A percentile compares a stretch with the other conserved stretches of the same genome.
Conservation (phyloP, 2,329 filamentous ascomycete species). For the Diaporthe destruens region DNA sequence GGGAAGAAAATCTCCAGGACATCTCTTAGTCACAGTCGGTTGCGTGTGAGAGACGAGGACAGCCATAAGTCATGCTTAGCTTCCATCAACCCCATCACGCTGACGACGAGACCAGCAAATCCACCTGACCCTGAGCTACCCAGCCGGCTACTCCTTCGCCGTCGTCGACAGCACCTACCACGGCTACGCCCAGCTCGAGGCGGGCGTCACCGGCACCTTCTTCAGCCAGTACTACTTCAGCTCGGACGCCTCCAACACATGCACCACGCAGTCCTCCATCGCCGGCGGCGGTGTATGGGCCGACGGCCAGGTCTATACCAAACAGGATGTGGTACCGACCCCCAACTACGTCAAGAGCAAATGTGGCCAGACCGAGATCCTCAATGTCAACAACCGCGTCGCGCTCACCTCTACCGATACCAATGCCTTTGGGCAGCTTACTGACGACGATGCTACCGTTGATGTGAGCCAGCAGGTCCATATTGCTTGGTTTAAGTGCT, state of each 20-base stretch:
- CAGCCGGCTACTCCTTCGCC: slow-evolving; percentile 60
- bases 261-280: slow-evolving; percentile 59
- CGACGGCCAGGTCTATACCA: slow-evolving; percentile 60
- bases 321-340: slow-evolving; percentile 58
- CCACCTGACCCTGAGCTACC: slow-evolving; percentile 60
- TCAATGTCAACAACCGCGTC: slow-evolving; percentile 63
- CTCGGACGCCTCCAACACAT: slow-evolving; percentile 58
- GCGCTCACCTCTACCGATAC: slow-evolving; percentile 54
- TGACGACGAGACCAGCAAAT: slow-evolving; percentile 47
- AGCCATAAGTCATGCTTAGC: neutral
- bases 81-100: neutral
- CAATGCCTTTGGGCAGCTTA: slow-evolving; percentile 55
- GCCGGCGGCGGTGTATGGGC: slow-evolving; percentile 57
- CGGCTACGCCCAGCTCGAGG: slow-evolving; percentile 61
- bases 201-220: slow-evolving; percentile 58
- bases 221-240: slow-evolving; percentile 63
- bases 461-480: slow-evolving; percentile 60
- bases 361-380: slow-evolving; percentile 59
- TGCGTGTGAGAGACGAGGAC: too few relatives aligned
- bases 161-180: slow-evolving; percentile 63
- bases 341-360: slow-evolving; percentile 60
- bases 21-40: neutral
- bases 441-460: slow-evolving; percentile 60
- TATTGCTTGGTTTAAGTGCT: slow-evolving; percentile 52
- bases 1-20: neutral